Evolutionary conservation across 1,139 yeast species (phyloP), one percentile per base, ranked within the genome.

Genomic region (Hemisphaericaspora lyxosophila): DNA sequence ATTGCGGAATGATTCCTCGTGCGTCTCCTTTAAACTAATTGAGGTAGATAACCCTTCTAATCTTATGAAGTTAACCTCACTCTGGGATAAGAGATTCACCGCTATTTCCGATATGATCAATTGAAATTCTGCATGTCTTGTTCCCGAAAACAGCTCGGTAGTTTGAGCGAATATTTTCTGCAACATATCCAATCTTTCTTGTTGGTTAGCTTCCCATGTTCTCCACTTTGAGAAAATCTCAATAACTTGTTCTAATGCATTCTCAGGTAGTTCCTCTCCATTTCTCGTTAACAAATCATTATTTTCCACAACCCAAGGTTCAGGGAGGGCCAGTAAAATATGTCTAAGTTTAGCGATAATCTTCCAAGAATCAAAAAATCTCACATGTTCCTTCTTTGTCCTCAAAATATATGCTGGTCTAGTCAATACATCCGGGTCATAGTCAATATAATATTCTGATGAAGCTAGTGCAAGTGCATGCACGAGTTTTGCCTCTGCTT

Each of bases 371-470:
- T 88, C 88, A 46, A 81, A 78, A 28, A 83, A 78, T 45, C 98
- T 70, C 5, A 89, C 79, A 60, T 90, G 97, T 13, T 80, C 75
- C 28, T 72, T 70, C 2, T 82, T 75, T 2, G 89, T 74, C 43
- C 96, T 73, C 37, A 86, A 76, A 29, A 88, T 78, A 49, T 84
- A 82, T 0, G 96, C 85, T 0, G 97, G 97, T 37, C 89, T 82
- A 0, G 97, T 90, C 36, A 92, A 73, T 9, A 88, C 96, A 6
- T 87, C 81, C 0, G 97, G 95, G 53, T 92, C 97, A 49, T 85
- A 85, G 38, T 80, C 81, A 33, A 89, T 76, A 25, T 74, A 70
- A 51, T 70, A 77, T 11, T 67, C 64, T 14, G 71, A 74, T 25
- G 92, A 82, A 0, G 90, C 92, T 20, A 65, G 55, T 0, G 92